Evolutionary conservation across 2,329 filamentous ascomycete genomes (phyloP).

Genomic region (Fusarium pininemorale): DNA sequence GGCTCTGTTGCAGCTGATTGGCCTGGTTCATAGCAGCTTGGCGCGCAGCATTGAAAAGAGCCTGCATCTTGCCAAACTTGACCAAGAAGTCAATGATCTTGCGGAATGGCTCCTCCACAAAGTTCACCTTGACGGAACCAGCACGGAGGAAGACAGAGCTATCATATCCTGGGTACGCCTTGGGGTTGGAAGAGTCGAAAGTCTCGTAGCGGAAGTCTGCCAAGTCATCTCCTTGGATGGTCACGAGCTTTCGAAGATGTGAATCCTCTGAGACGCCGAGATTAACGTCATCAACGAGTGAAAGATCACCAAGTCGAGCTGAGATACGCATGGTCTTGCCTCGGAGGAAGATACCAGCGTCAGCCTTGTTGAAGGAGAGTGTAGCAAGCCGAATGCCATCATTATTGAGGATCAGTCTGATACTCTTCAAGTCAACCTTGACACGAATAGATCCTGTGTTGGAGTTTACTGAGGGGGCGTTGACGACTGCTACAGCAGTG

Average conservation of each 20-base stretch:
- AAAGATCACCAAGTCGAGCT: slow-evolving; percentile 86
- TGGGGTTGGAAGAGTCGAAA: slow-evolving; percentile 75
- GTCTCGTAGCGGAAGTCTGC: slow-evolving; percentile 98
- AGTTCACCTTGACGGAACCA: slow-evolving; percentile 96
- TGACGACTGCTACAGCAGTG: slow-evolving; percentile 46
- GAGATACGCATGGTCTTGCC: slow-evolving; percentile 88
- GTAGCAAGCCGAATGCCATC: slow-evolving; percentile 96
- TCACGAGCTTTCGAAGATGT: slow-evolving; percentile 84
- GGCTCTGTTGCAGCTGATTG: slow-evolving; percentile 89
- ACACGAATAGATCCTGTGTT: slow-evolving; percentile 83
- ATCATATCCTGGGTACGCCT: slow-evolving; percentile 91
- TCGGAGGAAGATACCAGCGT: slow-evolving; percentile 88
- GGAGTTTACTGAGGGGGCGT: slow-evolving; percentile 46
- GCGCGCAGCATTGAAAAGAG: slow-evolving; percentile 95
- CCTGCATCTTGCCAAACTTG: slow-evolving; percentile 99
- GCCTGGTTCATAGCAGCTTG: slow-evolving; percentile 95
- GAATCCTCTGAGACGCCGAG: slow-evolving; percentile 85
- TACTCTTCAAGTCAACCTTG: slow-evolving; percentile 92
- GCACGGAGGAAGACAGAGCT: slow-evolving; percentile 90
- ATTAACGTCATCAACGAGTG: slow-evolving; percentile 92
- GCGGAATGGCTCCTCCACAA: slow-evolving; percentile 94
- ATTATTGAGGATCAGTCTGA: slow-evolving; percentile 94
- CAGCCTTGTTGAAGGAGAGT: slow-evolving; percentile 88
- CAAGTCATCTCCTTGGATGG: slow-evolving; percentile 93
- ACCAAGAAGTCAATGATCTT: slow-evolving; percentile 98